Conservation (phyloP, 2,329 filamentous ascomycete species). For the Iodosphaeria phyllophila region DNA sequence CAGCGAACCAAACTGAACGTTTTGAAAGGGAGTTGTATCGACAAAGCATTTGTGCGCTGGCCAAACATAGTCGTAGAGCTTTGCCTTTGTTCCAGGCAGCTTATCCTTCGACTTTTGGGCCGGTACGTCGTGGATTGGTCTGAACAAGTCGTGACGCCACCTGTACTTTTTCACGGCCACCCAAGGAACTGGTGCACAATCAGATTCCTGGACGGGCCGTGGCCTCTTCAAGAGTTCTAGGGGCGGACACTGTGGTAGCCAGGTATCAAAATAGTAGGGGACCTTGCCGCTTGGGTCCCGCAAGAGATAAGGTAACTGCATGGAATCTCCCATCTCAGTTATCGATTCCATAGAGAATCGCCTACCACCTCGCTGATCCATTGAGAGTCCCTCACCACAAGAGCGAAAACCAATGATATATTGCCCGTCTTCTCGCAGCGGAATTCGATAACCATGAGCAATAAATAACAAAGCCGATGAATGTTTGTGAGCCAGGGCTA, state of each 20-base stretch:
- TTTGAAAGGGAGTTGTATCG: conserved; percentile 24
- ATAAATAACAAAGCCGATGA: conserved; percentile 24
- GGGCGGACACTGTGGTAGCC: conserved; percentile 24
- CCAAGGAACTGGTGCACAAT: conserved; percentile 22
- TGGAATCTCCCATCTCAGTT: conserved; percentile 9
- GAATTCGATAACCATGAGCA: conserved; percentile 28
- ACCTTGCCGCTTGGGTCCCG: conserved; percentile 14
- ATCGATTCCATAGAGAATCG: conserved; percentile 2
- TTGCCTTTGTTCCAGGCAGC: conserved; percentile 12
- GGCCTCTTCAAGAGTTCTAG: conserved; percentile 19
- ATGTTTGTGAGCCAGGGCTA: conserved; percentile 17
- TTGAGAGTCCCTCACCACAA: conserved; percentile 5
- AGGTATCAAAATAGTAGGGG: conserved; percentile 23
- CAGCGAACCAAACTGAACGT: conserved; percentile 35
- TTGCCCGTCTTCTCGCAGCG: conserved; percentile 14
- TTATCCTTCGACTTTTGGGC: conserved; percentile 1
- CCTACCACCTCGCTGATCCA: conserved; percentile 7
- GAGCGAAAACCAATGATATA: conserved; percentile 24
- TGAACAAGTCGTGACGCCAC: conserved; percentile 40
- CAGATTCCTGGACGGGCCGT: too few relatives aligned
- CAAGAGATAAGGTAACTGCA: conserved; percentile 16
- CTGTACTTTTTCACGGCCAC: conserved; percentile 29
- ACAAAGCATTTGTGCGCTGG: conserved; percentile 27
- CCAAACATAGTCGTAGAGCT: conserved; percentile 24
- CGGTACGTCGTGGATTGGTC: conserved; percentile 22